phyloP scores from a whole-genome alignment of 2,329 filamentous ascomycete genomes.

The Pseudocercospora eumusae region DNA sequence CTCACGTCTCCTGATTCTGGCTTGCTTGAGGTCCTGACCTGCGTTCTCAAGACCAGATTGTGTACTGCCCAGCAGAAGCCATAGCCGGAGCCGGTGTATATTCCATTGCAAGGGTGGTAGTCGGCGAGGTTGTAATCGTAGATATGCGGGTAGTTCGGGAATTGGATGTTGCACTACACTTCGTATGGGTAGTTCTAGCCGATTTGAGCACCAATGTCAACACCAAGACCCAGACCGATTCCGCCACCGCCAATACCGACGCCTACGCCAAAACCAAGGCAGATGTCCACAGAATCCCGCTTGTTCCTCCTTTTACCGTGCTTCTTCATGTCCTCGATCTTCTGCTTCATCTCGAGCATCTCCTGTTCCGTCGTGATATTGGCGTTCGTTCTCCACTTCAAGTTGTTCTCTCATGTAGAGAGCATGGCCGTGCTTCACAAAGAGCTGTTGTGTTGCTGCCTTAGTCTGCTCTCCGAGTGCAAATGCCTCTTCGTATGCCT shows the following conservation, averaged over 20 bases:
- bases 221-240: too few species aligned
- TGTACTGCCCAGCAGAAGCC: background rate
- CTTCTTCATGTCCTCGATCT: background rate
- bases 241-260: too few species aligned
- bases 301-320: background rate
- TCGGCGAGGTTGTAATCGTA: background rate
- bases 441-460: background rate
- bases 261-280: background rate
- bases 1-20: too few species aligned
- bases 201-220: background rate
- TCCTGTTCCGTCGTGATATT: background rate
- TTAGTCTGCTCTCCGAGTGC: background rate
- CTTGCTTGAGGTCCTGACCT: too few species aligned
- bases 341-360: slow-evolving; percentile 1
- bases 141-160: background rate
- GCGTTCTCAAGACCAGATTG: too few species aligned
- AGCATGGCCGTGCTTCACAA: background rate
- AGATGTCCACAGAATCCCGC: background rate
- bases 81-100: background rate
- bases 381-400: background rate
- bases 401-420: background rate
- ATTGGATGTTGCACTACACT: background rate
- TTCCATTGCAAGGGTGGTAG: background rate
- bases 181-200: background rate
- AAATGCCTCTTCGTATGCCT: background rate